A percentile compares a stretch with the other conserved stretches of the same genome.
Conservation (phyloP, 164 flowering plant genomes). For the Umbellularia californica region DNA sequence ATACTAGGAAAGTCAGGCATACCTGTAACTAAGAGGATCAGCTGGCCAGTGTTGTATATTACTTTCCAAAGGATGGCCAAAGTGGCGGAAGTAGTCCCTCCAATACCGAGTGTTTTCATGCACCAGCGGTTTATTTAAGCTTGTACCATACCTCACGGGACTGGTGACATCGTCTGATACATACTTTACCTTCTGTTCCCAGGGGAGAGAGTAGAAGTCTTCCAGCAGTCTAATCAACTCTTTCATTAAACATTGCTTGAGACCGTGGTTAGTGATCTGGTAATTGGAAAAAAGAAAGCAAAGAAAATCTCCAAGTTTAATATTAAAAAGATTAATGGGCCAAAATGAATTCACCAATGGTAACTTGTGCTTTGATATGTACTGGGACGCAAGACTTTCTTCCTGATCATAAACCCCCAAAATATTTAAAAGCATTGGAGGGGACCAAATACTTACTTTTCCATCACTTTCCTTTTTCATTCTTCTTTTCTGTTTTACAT, state of each 20-base stretch:
- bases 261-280: slow-evolving; percentile 26
- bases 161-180: slow-evolving; percentile 26
- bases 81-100: slow-evolving; percentile 30
- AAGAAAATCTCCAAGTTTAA: no score
- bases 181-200: slow-evolving; percentile 24
- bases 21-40: slow-evolving; percentile 25
- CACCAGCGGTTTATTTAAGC: slow-evolving; percentile 19
- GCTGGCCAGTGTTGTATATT: slow-evolving; percentile 25
- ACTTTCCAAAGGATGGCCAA: slow-evolving; percentile 21
- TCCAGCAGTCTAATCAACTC: slow-evolving; percentile 21
- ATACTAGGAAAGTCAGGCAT: not conserved
- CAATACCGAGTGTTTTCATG: slow-evolving; percentile 17
- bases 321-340: no score
- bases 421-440: no score
- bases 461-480: no score
- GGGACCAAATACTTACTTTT: no score
- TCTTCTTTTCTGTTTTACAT: no score
- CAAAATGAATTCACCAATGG: no score
- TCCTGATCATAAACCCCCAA: no score
- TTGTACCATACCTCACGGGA: slow-evolving; percentile 25
- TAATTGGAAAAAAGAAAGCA: not conserved
- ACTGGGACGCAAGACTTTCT: no score
- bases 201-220: slow-evolving; percentile 22
- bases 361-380: no score
- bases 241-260: slow-evolving; percentile 18